phyloP scores from a whole-genome alignment of 75 land plant genomes.

The Picea sitchensis region DNA sequence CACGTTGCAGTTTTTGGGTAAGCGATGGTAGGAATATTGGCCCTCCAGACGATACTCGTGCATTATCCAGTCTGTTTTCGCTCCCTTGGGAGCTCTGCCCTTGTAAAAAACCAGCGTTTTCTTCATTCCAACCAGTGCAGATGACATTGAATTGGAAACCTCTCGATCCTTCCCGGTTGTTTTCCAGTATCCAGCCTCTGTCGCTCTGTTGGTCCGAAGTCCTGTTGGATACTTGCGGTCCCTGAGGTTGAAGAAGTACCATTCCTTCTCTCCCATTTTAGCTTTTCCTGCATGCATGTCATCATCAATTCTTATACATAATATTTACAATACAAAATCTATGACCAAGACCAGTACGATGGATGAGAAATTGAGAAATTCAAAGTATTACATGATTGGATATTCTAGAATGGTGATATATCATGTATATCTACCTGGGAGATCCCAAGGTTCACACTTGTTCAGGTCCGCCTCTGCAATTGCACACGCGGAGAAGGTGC shows the following conservation, averaged over 20 bases:
- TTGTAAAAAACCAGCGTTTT: conserved; percentile 45
- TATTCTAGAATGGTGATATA: too few species aligned
- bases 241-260: conserved; percentile 39
- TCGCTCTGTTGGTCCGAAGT: conserved; percentile 37
- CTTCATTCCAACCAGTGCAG: conserved; percentile 36
- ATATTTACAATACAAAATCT: too few species aligned
- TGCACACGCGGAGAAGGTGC: conserved; percentile 20
- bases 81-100: conserved; percentile 47
- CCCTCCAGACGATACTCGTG: conserved; percentile 38
- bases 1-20: conserved; percentile 20
- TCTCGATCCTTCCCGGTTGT: conserved; percentile 42
- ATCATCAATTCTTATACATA: too few species aligned
- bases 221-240: conserved; percentile 47
- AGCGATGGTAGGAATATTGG: conserved; percentile 10
- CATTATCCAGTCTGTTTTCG: conserved; percentile 48
- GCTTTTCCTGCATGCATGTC: conserved; percentile 22
- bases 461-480: conserved; percentile 39
- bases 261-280: conserved; percentile 39
- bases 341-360: too few species aligned
- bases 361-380: too few species aligned
- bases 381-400: too few species aligned
- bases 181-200: conserved; percentile 42
- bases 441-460: conserved; percentile 46
- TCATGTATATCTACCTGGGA: conserved; percentile 18
- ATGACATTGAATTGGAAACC: conserved; percentile 14